Percentiles rank a stretch among this genome's conserved stretches.
Conservation (phyloP, 352 stramenopile species). For the Pythium coloratum region DNA sequence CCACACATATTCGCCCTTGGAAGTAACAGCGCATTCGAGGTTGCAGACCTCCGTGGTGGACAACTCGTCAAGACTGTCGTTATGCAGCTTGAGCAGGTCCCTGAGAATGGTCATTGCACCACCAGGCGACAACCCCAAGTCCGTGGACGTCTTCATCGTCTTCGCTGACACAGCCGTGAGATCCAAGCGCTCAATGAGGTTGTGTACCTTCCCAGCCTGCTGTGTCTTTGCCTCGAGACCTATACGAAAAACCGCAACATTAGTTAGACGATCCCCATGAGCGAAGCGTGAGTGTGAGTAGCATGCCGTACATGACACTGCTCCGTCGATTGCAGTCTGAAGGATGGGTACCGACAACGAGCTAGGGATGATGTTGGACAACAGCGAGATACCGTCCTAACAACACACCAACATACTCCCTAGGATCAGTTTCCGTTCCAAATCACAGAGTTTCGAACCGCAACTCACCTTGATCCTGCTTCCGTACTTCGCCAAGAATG, state of each 20-base stretch:
- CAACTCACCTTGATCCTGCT: not conserved
- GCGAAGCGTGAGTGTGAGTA: too few species aligned
- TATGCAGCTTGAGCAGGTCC: not conserved
- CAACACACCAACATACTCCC: too few species aligned
- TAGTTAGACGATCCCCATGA: too few species aligned
- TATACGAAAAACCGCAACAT: not conserved
- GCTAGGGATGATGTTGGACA: not conserved
- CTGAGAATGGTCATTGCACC: not conserved
- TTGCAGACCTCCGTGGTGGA: not conserved
- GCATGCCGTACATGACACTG: not conserved
- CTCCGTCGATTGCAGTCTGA: not conserved
- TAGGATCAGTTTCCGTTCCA: too few species aligned
- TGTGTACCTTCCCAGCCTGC: not conserved
- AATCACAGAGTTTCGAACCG: too few species aligned
- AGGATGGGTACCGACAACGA: not conserved
- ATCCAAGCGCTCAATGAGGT: not conserved
- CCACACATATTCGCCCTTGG: not conserved
- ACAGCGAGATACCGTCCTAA: not conserved
- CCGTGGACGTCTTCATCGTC: not conserved
- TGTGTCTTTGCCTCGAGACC: not conserved
- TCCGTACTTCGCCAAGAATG: not conserved
- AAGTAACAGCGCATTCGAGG: not conserved
- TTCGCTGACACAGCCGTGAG: not conserved
- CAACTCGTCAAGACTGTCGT: not conserved
- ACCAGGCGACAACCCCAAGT: not conserved